Conservation (phyloP, 345 rosid species). For the Microcos paniculata region DNA sequence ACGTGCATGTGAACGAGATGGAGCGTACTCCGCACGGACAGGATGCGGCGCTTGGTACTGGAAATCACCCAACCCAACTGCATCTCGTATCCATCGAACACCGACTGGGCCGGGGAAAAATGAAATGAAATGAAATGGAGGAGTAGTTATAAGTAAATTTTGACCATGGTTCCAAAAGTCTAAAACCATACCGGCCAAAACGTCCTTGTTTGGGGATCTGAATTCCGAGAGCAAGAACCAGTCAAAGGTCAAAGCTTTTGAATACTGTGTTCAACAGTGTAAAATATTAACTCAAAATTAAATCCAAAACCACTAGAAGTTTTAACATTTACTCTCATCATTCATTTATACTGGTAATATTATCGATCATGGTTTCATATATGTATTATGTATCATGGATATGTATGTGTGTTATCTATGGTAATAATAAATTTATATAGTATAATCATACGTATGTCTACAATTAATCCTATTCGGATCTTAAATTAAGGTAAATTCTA, state of each 20-base stretch:
- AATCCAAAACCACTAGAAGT: no score
- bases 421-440: no score
- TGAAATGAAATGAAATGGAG: no score
- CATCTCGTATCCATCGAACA: not conserved
- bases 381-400: no score
- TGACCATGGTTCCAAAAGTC: conserved; percentile 6
- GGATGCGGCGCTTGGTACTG: not conserved
- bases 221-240: not conserved
- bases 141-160: not conserved
- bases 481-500: no score
- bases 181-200: not conserved
- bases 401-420: no score
- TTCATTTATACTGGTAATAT: no score
- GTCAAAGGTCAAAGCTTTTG: conserved; percentile 23
- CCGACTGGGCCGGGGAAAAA: not conserved
- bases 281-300: no score
- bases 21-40: not conserved
- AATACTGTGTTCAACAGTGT: conserved; percentile 5
- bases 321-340: no score
- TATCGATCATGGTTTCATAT: no score
- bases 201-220: conserved; percentile 8
- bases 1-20: not conserved
- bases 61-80: not conserved
- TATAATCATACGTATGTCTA: no score
- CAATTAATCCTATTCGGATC: no score